Percentiles rank a stretch among this genome's conserved stretches.
Evolutionary conservation across 176 grass and related monocot genomes (phyloP).

Genomic region (Triticum timopheevii): DNA sequence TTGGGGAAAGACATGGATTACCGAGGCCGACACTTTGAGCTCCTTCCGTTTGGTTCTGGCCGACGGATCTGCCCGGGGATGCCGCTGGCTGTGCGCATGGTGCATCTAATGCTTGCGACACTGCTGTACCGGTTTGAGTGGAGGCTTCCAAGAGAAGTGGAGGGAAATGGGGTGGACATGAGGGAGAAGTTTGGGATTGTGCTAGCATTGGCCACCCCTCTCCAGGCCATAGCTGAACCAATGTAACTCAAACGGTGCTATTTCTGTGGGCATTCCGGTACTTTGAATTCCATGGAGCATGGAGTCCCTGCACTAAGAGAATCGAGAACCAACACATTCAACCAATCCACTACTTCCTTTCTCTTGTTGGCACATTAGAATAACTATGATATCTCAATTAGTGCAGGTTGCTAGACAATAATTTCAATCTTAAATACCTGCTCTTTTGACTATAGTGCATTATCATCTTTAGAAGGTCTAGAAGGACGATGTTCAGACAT

Average conservation of each 20-base stretch:
- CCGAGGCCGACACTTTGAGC: constrained; percentile 32
- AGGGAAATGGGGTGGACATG: constrained; percentile 18
- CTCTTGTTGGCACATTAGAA: no score
- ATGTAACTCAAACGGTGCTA: background rate
- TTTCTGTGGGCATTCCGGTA: no score
- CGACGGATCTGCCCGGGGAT: constrained; percentile 30
- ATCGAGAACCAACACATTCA: no score
- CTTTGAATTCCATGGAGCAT: no score
- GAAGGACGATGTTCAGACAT: no score
- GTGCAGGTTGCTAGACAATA: no score
- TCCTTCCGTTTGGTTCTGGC: constrained; percentile 42
- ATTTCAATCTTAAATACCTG: no score
- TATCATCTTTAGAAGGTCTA: no score
- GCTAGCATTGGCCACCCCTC: background rate
- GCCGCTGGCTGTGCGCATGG: constrained; percentile 34
- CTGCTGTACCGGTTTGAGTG: constrained; percentile 43
- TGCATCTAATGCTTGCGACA: constrained; percentile 38
- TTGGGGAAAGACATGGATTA: constrained; percentile 30
- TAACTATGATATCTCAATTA: no score
- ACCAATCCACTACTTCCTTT: no score
- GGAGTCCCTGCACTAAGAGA: no score
- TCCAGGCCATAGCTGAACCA: background rate
- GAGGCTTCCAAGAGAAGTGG: constrained; percentile 27
- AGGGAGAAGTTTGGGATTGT: background rate
- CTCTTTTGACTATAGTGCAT: no score